These are phyloP conservation scores for Colletotrichum echinochloae DNA, from an alignment of 2,329 filamentous ascomycete species.

Conservation along the genomic window DNA sequence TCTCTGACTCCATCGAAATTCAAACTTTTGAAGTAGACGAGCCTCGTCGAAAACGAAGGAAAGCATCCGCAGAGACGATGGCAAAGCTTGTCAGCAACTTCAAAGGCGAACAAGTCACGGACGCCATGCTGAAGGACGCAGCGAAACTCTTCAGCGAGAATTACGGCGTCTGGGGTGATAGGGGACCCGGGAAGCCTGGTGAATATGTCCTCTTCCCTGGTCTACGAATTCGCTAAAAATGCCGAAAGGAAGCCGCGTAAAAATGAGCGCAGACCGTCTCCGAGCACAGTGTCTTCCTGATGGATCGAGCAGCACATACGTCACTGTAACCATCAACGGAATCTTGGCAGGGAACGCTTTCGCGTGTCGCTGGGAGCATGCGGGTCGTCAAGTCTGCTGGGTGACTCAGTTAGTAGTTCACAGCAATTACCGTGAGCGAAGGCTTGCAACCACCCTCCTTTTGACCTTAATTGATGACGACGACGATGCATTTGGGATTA, in stretches of 20 bases:
- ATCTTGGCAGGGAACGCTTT: conserved; percentile 51
- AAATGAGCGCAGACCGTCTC: conserved; percentile 47
- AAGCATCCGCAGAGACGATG: neutral
- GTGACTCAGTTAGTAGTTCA: conserved; percentile 56
- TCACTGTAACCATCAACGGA: conserved; percentile 49
- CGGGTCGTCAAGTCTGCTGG: conserved; percentile 52
- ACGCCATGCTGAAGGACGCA: conserved; percentile 52
- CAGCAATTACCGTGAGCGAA: conserved; percentile 50
- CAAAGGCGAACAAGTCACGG: conserved; percentile 46
- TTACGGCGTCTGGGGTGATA: conserved; percentile 48
- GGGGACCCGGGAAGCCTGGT: conserved; percentile 7
- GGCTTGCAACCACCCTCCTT: conserved; percentile 51
- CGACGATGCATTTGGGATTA: conserved; percentile 53
- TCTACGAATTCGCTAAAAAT: conserved; percentile 17
- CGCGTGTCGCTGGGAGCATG: conserved; percentile 50
- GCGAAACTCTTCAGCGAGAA: conserved; percentile 53
- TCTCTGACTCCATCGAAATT: neutral
- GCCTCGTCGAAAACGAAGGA: neutral
- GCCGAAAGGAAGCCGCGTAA: conserved; percentile 36
- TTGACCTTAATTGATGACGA: conserved; percentile 45
- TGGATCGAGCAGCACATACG: conserved; percentile 45
- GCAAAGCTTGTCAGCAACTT: conserved; percentile 3
- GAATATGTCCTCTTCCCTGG: neutral
- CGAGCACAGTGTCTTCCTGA: conserved; percentile 50
- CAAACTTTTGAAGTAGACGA: conserved; percentile 1